Base-by-base conservation (phyloP, 768 basidiomycete species). In the Coprinopsis cinerea region DNA sequence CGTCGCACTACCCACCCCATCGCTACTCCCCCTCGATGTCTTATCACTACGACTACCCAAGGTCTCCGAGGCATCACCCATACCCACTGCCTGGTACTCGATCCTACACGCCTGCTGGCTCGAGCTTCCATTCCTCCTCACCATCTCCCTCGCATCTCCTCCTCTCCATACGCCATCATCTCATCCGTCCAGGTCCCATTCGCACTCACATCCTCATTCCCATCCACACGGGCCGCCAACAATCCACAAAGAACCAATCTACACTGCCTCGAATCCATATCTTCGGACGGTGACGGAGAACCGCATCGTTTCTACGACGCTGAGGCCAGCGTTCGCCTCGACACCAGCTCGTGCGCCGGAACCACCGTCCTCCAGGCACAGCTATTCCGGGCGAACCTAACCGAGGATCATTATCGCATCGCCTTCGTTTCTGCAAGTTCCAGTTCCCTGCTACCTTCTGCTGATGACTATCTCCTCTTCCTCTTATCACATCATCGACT, bases 21-120 rank as follows among this genome's bases (percentile, higher is more conserved):
- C 41, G 25, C 22, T 25, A 43, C 9, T 4, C 22, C 13, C 9
- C 22, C 9, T 43, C 41, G 4, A 9, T 23, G 7, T 43, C 18
- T 32, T 18, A 45, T 28, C 44, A n/a, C n/a, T 4, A 45, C 4
- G 14, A 17, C 10, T 11, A 11, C 13, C 25, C 15, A 32, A 27
- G 4, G 4, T 45, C 44, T 11, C 44, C 44, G 4, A 27, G 44
- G n/a, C 44, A 45, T 32, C 44, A 45, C 20, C 44, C 44, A 5
- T 45, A 45, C 32, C 15, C 44, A 28, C 17, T 45, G 13, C 44
- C 44, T 4, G 28, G 28, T 28, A 20, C 9, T 7, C 9, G 44
- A 32, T n/a, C 44, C 9, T 45, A 45, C 32, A 45, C 44, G n/a
- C 44, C 44, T 6, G 44, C 44, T 45, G 44, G 44, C 4, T 45